Evolutionary conservation across 2,329 filamentous ascomycete species (phyloP).

Genomic region (Rutstroemia sp.): DNA sequence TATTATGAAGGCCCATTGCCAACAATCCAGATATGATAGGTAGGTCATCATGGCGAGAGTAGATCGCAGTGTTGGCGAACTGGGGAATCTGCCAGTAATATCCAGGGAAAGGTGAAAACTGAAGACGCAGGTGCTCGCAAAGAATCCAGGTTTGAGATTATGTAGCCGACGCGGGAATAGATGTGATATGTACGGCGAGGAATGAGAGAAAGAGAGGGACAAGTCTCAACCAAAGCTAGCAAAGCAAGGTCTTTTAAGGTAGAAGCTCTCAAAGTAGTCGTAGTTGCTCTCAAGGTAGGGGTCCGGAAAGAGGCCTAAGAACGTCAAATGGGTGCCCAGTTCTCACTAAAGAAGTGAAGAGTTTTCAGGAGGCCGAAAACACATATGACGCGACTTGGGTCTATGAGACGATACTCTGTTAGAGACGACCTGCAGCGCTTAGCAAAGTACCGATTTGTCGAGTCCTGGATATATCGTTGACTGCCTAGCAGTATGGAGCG

Average conservation of each 20-base stretch:
- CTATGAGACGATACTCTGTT: neutral
- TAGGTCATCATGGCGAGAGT: neutral
- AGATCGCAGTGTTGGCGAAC: neutral
- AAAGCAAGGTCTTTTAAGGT: neutral
- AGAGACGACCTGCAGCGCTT: neutral
- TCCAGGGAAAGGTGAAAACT: too few species aligned
- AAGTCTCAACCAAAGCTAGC: neutral
- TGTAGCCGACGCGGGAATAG: neutral
- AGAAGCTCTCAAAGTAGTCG: neutral
- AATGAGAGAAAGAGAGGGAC: neutral
- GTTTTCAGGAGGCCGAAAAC: neutral
- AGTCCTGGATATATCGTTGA: too few species aligned
- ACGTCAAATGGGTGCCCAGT: neutral
- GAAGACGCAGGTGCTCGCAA: too few species aligned
- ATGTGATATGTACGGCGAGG: neutral
- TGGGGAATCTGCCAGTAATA: neutral
- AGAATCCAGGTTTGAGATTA: too few species aligned
- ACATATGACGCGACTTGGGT: slow-evolving; percentile 2
- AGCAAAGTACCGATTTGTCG: neutral
- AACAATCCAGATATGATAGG: slow-evolving; percentile 12
- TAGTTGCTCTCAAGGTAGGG: neutral
- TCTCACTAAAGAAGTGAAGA: neutral
- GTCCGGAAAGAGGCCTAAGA: neutral
- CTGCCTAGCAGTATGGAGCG: neutral
- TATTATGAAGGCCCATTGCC: slow-evolving; percentile 20